phyloP scores from a whole-genome alignment of 345 rosid species.

The Fremontodendron californicum region DNA sequence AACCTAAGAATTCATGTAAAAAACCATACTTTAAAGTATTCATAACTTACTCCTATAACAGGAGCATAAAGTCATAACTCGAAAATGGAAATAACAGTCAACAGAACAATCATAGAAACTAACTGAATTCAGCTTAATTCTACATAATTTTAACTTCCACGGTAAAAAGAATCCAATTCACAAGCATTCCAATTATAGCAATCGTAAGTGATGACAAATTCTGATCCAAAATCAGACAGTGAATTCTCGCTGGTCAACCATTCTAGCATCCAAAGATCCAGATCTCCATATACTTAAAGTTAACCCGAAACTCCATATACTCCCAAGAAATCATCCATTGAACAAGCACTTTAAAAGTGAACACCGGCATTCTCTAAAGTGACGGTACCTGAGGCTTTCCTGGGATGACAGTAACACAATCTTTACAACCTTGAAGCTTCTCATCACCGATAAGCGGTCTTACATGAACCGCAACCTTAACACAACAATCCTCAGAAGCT shows the following conservation, averaged over 20 bases:
- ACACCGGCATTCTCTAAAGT: constrained; percentile 19
- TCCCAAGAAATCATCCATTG: constrained; percentile 16
- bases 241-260: constrained; percentile 26
- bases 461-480: constrained; percentile 94
- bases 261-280: constrained; percentile 34
- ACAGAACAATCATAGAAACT: constrained; percentile 4
- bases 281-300: constrained; percentile 33
- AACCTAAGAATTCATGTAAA: not conserved
- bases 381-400: constrained; percentile 93
- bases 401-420: constrained; percentile 77
- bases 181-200: constrained; percentile 19
- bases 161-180: not conserved
- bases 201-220: constrained; percentile 14
- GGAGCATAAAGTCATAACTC: not conserved
- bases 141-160: constrained; percentile 4
- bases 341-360: not conserved
- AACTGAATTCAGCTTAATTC: constrained; percentile 14
- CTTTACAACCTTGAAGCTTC: constrained; percentile 85
- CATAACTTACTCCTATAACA: not conserved
- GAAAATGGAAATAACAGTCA: not conserved
- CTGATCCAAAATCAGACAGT: constrained; percentile 27
- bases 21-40: not conserved
- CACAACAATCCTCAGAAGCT: constrained; percentile 77
- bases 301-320: constrained; percentile 15
- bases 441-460: constrained; percentile 96